Evolutionary conservation across 768 basidiomycete genomes (phyloP), one percentile per base, ranked within the genome.

Genomic region (Leccinum aurantiacum): DNA sequence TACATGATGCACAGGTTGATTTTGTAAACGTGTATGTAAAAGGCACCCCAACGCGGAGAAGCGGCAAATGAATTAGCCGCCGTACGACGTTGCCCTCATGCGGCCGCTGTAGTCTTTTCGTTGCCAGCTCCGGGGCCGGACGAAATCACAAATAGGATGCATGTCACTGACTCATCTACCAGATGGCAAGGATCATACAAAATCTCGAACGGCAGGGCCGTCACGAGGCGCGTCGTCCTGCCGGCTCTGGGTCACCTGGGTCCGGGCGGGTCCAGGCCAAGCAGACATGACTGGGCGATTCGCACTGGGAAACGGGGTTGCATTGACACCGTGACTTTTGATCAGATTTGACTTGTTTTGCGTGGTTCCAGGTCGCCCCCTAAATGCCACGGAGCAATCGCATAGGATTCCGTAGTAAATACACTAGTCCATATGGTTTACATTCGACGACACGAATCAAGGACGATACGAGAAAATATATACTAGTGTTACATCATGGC

Each of bases 191-290:
- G 27, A 27, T 27, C 27, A 27, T 27, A 27, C 27, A 27, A 27
- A 27, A 27, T 27, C 17, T 19, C 68, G 0, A 44, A 72, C 4
- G 72, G 72, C 8, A 65, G 69, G 8, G 60, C 64, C 17, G 57
- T 74, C 10, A 54, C 56, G 38, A 62, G 72, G 56, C 65, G 55
- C 6, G 33, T 69, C 29, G 3, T 57, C 9, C 38, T 41, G 8
- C 38, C 7, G 7, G 57, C 14, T 15, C 15, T 55, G 19, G 49
- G 31, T 31, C 31, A 31, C 8, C 41, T 4, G 13, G 19, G 25
- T 47, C 61, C 17, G 61, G 2, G 35, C 35, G 13, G 35, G 13
- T 14, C 35, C 55, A 24, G 65, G 60, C 63, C 52, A 69, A 52
- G 46, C 49, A 25, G 49, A 60, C 8, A 67, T 69, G 53, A 63